Evolutionary conservation across 2,329 filamentous ascomycete genomes (phyloP).

Genomic region (Aspergillus aculeatinus): DNA sequence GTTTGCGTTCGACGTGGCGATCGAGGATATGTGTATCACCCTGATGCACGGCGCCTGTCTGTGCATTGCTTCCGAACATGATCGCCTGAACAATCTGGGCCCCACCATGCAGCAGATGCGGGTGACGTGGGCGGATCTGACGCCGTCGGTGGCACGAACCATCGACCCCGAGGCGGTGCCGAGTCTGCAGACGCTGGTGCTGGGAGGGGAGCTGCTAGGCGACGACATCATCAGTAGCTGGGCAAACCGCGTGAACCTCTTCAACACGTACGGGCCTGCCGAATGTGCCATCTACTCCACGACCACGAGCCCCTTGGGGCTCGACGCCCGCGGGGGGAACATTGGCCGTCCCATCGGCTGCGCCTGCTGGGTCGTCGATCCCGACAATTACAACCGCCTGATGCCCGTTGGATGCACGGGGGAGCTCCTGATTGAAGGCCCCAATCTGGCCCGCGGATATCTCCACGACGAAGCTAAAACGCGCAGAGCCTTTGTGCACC

Average conservation of each 20-base stretch:
- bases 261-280: background rate
- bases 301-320: background rate
- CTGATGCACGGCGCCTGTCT: background rate
- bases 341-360: background rate
- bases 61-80: background rate
- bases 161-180: background rate
- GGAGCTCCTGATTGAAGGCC: conserved; percentile 8
- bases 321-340: background rate
- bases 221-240: background rate
- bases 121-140: background rate
- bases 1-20: background rate
- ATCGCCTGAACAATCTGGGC: background rate
- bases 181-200: background rate
- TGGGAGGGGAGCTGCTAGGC: background rate
- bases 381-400: background rate
- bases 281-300: background rate
- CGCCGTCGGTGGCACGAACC: no score
- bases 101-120: background rate
- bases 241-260: background rate
- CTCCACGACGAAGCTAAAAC: background rate
- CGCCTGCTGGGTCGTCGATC: background rate
- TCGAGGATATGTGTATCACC: background rate
- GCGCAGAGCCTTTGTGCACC: background rate
- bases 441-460: conserved; percentile 1
- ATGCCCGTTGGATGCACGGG: background rate